Base-by-base conservation (phyloP, 2,329 filamentous ascomycete species). In the Penicillium sp. region DNA sequence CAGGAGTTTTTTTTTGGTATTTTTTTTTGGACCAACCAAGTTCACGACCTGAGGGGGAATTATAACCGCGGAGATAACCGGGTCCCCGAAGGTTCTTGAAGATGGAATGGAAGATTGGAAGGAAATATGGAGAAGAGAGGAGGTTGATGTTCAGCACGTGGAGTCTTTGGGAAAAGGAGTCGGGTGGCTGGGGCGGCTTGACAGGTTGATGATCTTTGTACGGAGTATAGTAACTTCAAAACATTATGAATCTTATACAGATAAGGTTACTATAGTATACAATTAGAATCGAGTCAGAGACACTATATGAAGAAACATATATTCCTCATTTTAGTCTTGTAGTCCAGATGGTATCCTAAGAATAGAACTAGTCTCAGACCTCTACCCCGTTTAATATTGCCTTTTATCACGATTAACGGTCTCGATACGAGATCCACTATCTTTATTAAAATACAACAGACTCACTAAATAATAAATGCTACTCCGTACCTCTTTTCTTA, bases 111-210 rank as follows among this genome's bases (percentile, higher is more conserved):
- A 34, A 43, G 53, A 46, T 40, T 47, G 25, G 39, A 44, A 44
- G 31, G n/a, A 29, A 53, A 23, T 45, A 41, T 53, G 34, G 40
- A 52, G 41, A 52, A 47, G 54, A 47, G 48, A 53, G 43, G 49
- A 51, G 38, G 52, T 56, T 44, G 44, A 54, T 38, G 25, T 39
- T 36, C 49, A 44, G 49, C 54, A 57, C 54, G 54, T 57, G 54
- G 54, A 57, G 54, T 44, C 29, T 33, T 33, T 34, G 9, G 27
- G 49, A 57, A 57, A 57, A 57, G 54, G 54, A 53, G 54, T 52
- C 39, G 50, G 46, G 45, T 55, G 54, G 54, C 54, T 57, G 53
- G 54, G 45, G 45, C 43, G 41, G 53, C 25, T 50, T 47, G 53
- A 51, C 46, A 43, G 46, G n/a, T 50, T 31, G 29, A 31, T 31